phyloP scores from a whole-genome alignment of 2,329 filamentous ascomycete species.

The Claviceps humidiphila region DNA sequence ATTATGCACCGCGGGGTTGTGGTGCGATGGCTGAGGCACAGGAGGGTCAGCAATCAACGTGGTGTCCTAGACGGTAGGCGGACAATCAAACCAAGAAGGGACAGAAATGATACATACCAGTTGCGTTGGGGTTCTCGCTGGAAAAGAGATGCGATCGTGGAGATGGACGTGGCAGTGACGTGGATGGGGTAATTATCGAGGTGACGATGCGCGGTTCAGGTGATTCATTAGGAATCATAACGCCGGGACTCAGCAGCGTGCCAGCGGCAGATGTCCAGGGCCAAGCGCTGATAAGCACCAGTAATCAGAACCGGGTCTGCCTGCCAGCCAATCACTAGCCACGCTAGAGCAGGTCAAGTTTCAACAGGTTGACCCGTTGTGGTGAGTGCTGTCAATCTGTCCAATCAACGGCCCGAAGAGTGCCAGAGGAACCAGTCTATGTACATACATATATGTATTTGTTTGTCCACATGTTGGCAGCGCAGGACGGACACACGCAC shows the following conservation, averaged over 20 bases:
- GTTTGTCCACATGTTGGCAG: too few relatives aligned
- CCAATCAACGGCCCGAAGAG: too few relatives aligned
- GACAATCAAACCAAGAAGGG: neutral
- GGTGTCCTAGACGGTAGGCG: too few relatives aligned
- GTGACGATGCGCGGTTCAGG: neutral
- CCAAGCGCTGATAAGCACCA: neutral
- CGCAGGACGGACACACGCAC: too few relatives aligned
- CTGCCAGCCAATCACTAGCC: too few relatives aligned
- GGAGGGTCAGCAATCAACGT: neutral
- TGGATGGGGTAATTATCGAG: neutral
- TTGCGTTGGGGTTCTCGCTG: neutral
- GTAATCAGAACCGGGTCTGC: too few relatives aligned
- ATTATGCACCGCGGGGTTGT: neutral
- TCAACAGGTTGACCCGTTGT: too few relatives aligned
- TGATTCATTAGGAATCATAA: neutral
- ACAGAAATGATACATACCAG: neutral
- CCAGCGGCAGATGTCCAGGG: neutral
- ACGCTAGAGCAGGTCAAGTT: too few relatives aligned
- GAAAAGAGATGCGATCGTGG: neutral
- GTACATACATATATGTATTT: too few relatives aligned
- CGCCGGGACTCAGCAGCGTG: neutral
- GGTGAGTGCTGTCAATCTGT: too few relatives aligned
- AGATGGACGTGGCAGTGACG: neutral
- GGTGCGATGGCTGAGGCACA: neutral
- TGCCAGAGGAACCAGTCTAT: too few relatives aligned